A percentile compares a stretch with the other conserved stretches of the same genome.
Conservation (phyloP, 2,329 filamentous ascomycete species). For the Stagonosporopsis cucurbitacearum region DNA sequence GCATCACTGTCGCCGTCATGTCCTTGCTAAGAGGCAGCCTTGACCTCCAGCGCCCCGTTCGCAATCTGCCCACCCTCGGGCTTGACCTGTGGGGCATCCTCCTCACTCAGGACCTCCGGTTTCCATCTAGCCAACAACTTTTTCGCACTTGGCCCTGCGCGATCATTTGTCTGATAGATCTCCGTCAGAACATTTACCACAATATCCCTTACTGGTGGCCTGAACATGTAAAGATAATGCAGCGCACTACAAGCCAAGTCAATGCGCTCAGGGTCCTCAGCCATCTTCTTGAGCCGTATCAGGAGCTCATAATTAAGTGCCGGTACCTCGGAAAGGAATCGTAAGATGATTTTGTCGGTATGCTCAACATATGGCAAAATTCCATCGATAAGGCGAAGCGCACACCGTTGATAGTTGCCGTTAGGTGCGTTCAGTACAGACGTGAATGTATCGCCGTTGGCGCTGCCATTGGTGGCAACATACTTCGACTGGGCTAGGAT, state of each 20-base stretch:
- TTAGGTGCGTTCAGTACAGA: constrained; percentile 21
- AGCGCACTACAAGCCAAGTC: constrained; percentile 64
- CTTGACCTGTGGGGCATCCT: constrained; percentile 29
- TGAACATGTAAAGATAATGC: constrained; percentile 57
- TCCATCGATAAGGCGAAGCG: constrained; percentile 81
- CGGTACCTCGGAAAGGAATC: constrained; percentile 91
- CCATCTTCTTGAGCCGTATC: constrained; percentile 69
- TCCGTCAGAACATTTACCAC: constrained; percentile 65
- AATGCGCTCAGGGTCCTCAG: constrained; percentile 68
- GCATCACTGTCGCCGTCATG: background rate
- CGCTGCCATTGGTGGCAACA: constrained; percentile 33
- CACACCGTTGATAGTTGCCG: constrained; percentile 78
- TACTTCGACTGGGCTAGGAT: constrained; percentile 55
- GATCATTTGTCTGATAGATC: constrained; percentile 59
- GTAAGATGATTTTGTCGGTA: constrained; percentile 86
- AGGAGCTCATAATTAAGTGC: constrained; percentile 76
- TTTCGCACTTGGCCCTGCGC: constrained; percentile 56
- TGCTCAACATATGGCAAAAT: constrained; percentile 91
- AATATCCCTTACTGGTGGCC: constrained; percentile 64
- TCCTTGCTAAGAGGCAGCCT: constrained; percentile 26
- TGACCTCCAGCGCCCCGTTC: constrained; percentile 40
- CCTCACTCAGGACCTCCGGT: constrained; percentile 54
- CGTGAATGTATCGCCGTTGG: constrained; percentile 55
- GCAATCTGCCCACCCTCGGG: constrained; percentile 24
- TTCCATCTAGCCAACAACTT: constrained; percentile 64